These are phyloP conservation scores for Kwoniella sp. DNA, from an alignment of 768 basidiomycete genomes.

Conservation along the genomic window DNA sequence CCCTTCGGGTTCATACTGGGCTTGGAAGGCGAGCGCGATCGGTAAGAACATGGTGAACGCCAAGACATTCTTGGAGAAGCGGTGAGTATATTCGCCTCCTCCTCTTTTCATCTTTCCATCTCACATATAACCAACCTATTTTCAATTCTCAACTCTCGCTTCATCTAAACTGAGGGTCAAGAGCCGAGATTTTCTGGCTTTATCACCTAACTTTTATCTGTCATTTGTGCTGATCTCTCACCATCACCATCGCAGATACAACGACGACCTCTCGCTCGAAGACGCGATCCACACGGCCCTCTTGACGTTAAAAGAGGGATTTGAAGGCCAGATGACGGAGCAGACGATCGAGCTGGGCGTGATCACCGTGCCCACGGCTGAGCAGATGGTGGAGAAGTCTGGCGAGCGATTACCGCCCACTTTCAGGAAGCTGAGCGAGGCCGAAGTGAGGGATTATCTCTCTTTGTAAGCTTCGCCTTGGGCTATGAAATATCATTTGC, in stretches of 20 bases:
- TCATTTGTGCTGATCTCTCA: constrained; percentile 10
- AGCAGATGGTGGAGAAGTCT: constrained; percentile 67
- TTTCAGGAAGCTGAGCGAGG: constrained; percentile 92
- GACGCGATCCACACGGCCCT: constrained; percentile 99
- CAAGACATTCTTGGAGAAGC: constrained; percentile 98
- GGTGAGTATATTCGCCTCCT: constrained; percentile 66
- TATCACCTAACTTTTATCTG: too few relatives aligned
- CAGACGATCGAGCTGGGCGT: constrained; percentile 99
- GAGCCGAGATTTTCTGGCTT: too few relatives aligned
- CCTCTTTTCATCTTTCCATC: not conserved
- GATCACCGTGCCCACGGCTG: constrained; percentile 78
- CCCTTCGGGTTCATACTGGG: constrained; percentile 98
- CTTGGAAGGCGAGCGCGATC: constrained; percentile 99
- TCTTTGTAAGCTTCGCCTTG: too few relatives aligned
- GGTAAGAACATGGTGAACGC: constrained; percentile 99
- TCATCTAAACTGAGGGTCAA: too few relatives aligned
- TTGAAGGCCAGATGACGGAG: constrained; percentile 99
- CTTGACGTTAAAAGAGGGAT: constrained; percentile 95
- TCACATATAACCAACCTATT: too few relatives aligned
- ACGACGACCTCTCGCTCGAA: constrained; percentile 97
- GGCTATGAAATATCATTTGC: not conserved
- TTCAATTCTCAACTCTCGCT: too few relatives aligned
- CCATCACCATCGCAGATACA: constrained; percentile 69
- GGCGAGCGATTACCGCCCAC: constrained; percentile 77
- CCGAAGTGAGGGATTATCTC: constrained; percentile 95